Conservation (phyloP, 108 stramenopile genomes). For the Chaetoceros muelleri region DNA sequence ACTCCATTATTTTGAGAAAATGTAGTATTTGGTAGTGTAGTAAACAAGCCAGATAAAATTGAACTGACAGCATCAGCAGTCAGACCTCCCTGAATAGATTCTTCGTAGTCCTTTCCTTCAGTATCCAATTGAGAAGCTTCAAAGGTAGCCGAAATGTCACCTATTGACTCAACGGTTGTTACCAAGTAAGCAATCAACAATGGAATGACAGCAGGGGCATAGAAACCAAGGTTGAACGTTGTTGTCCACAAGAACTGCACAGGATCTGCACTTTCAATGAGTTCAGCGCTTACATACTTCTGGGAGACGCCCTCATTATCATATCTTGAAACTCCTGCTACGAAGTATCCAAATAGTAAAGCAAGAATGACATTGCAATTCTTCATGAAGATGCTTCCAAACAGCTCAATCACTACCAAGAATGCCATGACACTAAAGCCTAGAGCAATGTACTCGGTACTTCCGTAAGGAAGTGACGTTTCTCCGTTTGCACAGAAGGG, state of each 20-base stretch:
- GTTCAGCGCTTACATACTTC: conserved; percentile 12
- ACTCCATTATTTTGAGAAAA: conserved; percentile 72
- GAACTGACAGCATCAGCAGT: conserved; percentile 37
- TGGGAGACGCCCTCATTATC: conserved; percentile 11
- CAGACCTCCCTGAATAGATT: conserved; percentile 49
- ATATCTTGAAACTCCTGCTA: conserved; percentile 24
- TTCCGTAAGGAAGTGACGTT: conserved; percentile 28
- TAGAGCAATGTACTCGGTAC: conserved; percentile 31
- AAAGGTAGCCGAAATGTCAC: conserved; percentile 49
- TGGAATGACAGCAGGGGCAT: conserved; percentile 37
- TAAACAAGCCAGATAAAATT: conserved; percentile 29
- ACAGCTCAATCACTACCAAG: conserved; percentile 31
- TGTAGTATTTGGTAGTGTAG: conserved; percentile 53
- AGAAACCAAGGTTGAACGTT: conserved; percentile 37
- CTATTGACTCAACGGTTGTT: conserved; percentile 63
- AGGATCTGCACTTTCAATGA: conserved; percentile 8
- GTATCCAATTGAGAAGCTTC: conserved; percentile 39
- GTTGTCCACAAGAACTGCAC: conserved; percentile 37
- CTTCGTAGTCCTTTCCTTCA: conserved; percentile 30
- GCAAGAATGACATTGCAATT: conserved; percentile 54
- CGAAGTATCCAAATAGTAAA: conserved; percentile 34
- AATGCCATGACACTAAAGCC: conserved; percentile 33
- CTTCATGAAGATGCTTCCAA: conserved; percentile 51
- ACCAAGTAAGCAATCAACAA: conserved; percentile 48
- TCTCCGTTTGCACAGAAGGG: conserved; percentile 33